Evolutionary conservation across 2,329 filamentous ascomycete genomes (phyloP), one percentile per base, ranked within the genome.

Genomic region (Hymenoscyphus occultus): DNA sequence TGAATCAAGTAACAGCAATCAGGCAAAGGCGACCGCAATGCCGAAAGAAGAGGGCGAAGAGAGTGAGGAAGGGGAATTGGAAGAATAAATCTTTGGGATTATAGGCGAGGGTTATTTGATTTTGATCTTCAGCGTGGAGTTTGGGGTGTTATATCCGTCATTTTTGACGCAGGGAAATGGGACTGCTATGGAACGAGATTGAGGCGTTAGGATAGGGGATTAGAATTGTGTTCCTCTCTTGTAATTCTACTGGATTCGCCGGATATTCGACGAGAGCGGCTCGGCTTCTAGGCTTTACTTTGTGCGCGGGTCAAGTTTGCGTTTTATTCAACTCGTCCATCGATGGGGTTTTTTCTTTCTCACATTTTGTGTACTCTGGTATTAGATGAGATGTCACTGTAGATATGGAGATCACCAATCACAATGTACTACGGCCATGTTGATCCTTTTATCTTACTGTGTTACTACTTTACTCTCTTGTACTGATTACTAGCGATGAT

Each of bases 11-110:
- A 40, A 32, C 10, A 12, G 16, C 32, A 32, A 31, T 32, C 13
- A 31, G 28, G 10, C 32, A 39, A 35, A 42, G n/a, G 62, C 13
- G 57, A 31, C 4, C 13, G 7, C 35, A 3, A n/a, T n/a, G n/a
- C 22, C 19, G 28, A 39, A 40, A 5, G 39, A 32, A 14, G 57
- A 35, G 28, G 56, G 39, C 3, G 69, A 69, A 42, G 69, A 67
- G 58, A 69, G 68, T 56, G 70, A 72, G 64, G 71, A 72, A 40
- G 71, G 71, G 5, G 71, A 72, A 48, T 51, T 71, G 32, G 68
- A 71, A 35, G 70, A 71, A 63, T 71, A 60, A 65, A 45, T 56
- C 3, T 42, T 16, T 32, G 10, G 28, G 9, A 51, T 13, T 6
- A 22, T 22, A 16, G 45, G 22, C 45, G 14, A 28, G n/a, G 19